phyloP scores from a whole-genome alignment of 306 rosid species.

The Trifolium dubium region DNA sequence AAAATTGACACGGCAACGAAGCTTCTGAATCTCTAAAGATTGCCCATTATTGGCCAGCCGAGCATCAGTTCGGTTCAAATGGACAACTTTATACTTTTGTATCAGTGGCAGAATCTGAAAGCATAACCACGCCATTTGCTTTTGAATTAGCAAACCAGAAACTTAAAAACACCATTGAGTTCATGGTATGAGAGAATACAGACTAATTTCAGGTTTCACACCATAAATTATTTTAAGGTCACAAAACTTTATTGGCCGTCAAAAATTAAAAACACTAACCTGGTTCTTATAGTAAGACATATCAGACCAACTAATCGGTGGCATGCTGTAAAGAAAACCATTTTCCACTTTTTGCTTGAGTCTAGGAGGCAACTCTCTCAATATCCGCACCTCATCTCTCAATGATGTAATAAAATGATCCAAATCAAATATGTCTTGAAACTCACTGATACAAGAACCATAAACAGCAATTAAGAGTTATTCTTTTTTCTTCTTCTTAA shows the following conservation, averaged over 20 bases:
- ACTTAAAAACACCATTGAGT: neutral
- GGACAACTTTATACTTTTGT: slow-evolving; percentile 85
- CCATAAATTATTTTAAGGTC: slow-evolving; percentile 14
- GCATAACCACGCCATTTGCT: slow-evolving; percentile 19
- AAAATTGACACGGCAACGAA: slow-evolving; percentile 92
- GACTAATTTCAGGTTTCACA: neutral
- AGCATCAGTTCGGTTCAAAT: slow-evolving; percentile 89
- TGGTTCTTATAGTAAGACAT: slow-evolving; percentile 79
- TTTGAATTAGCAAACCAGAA: slow-evolving; percentile 31
- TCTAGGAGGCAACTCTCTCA: slow-evolving; percentile 94
- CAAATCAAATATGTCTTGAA: slow-evolving; percentile 87
- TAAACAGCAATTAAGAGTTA: slow-evolving; percentile 12
- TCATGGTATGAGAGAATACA: slow-evolving; percentile 35
- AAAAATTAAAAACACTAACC: slow-evolving; percentile 50
- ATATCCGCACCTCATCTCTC: slow-evolving; percentile 91
- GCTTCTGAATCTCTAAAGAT: slow-evolving; percentile 84
- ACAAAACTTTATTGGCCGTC: neutral
- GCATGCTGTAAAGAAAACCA: slow-evolving; percentile 81
- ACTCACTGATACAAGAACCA: slow-evolving; percentile 68
- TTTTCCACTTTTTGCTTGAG: slow-evolving; percentile 73
- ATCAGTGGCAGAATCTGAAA: slow-evolving; percentile 83
- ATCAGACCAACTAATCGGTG: slow-evolving; percentile 97
- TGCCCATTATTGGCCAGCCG: slow-evolving; percentile 91
- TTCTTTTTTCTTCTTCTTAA: neutral
- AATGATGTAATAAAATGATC: slow-evolving; percentile 91